Evolutionary conservation across 2,329 filamentous ascomycete species (phyloP), one percentile per base, ranked within the genome.

Genomic region (Macrophomina tecta): DNA sequence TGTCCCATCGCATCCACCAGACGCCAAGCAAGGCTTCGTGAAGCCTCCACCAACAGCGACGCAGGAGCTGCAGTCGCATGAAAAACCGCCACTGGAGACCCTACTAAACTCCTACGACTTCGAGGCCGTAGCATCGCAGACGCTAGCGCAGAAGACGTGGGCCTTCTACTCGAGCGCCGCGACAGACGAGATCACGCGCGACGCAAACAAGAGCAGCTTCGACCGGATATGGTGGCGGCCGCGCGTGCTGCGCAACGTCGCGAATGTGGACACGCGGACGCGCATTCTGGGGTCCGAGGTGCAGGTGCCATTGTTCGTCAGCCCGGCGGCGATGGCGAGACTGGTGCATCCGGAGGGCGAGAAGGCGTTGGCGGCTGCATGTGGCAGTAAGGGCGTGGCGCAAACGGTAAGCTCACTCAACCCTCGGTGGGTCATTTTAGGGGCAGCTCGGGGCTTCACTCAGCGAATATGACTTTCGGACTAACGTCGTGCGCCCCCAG

Each of bases 141-240:
- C 75, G 1, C 69, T 78, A 38, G 75, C 72, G 8, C 73, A 74
- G 60, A 81, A 81, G 69, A 77, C 79, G 46, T 81, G 78, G 78
- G 79, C 77, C 0, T 81, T 81, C 68, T 85, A 85, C 72, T 80
- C 78, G n/a, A 82, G 81, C 1, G 84, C 82, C 1, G 82, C 83
- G 0, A 85, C 84, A 1, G 81, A 84, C 49, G 81, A 82, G 62
- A 74, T 81, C 40, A 85, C 82, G n/a, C 77, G 79, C 61, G 76
- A 77, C 28, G 73, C 78, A 32, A 84, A 84, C 69, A 73, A 72
- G 51, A 74, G 75, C 5, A 77, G 79, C 67, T 84, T 81, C 64
- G 76, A 78, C 34, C 78, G 80, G n/a, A 77, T 85, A 34, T 77
- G 78, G 69, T 78, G 85, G 45, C 77, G 83, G 5, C 84, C 84